Base-by-base conservation (phyloP, 2,329 filamentous ascomycete species). In the Hymenoscyphus fructigenus region DNA sequence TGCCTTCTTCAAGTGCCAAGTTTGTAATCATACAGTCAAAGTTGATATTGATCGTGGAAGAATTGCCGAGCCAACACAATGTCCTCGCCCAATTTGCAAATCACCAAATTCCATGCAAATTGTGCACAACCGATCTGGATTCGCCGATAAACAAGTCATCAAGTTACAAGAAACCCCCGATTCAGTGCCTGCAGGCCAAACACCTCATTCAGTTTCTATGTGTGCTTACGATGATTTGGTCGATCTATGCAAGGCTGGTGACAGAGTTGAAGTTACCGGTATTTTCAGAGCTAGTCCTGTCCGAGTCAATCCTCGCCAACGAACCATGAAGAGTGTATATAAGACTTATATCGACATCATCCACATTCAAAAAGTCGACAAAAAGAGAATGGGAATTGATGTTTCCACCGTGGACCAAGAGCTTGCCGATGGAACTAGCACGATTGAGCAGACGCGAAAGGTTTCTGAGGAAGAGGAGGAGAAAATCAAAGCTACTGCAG, bases 131-230 rank as follows among this genome's bases (percentile, higher is more conserved):
- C 89, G 95, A 66, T 98, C 93, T 71, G 86, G 87, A 9, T 99
- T 99, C 74, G 90, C 93, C 63, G 95, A 99, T 77, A 99, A 99
- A 81, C 95, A 99, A 77, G 92, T 99, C 66, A 97, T 99, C 80
- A 99, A 99, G 78, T 83, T 99, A 50, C 95, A 99, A 78, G 95
- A 99, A 78, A 99, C 95, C 0, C 95, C 95, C 0, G 95, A 99
- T 77, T 92, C 88, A 44, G 91, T 99, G 20, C 95, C 95, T 59
- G 91, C 97, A 70, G 95, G 95, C 20, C 95, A 99, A 79, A 99
- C 95, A 23, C 95, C 95, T 15, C 95, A 99, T 78, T 97, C 94
- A 0, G 95, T 99, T 29, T 97, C 94, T 0, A 87, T 99, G 59
- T 97, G 94, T 74, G 92, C 93, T 14, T 98, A 99, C 76, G 94